Evolutionary conservation across 495 filamentous ascomycete genomes (phyloP).

Genomic region (Aspergillus cristatus): DNA sequence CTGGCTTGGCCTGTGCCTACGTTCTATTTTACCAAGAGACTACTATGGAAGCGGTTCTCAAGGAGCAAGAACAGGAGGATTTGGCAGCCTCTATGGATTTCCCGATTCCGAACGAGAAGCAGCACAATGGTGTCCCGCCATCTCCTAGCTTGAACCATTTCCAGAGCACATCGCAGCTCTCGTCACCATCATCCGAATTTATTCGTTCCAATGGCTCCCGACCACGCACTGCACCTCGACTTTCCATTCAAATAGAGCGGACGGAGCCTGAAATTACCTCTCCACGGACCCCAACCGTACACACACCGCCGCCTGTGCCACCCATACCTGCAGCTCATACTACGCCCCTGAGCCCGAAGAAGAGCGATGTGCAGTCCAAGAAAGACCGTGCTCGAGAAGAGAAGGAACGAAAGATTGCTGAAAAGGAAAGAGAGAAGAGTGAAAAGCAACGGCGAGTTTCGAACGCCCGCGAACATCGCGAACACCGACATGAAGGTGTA

Average conservation of each 20-base stretch:
- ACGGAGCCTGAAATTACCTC: slow-evolving; percentile 15
- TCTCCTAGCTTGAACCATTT: slow-evolving; percentile 28
- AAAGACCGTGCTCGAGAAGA: slow-evolving; percentile 47
- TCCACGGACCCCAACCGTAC: slow-evolving; percentile 8
- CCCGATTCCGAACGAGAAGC: slow-evolving; percentile 43
- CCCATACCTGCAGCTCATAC: slow-evolving; percentile 27
- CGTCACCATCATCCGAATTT: slow-evolving; percentile 34
- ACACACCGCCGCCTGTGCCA: slow-evolving; percentile 24
- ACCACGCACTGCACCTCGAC: slow-evolving; percentile 50
- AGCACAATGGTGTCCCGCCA: slow-evolving; percentile 31
- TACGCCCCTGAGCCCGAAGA: slow-evolving; percentile 26
- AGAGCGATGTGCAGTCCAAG: slow-evolving; percentile 36
- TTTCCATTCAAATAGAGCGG: slow-evolving; percentile 27
- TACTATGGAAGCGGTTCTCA: slow-evolving; percentile 76
- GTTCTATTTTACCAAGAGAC: slow-evolving; percentile 98
- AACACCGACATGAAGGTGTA: slow-evolving; percentile 45
- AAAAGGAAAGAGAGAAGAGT: slow-evolving; percentile 58
- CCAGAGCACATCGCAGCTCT: slow-evolving; percentile 31
- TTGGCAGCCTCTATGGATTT: slow-evolving; percentile 42
- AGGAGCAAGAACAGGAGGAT: slow-evolving; percentile 74
- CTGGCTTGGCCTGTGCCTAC: slow-evolving; percentile 88
- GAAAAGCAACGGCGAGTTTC: slow-evolving; percentile 59
- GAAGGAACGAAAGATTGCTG: slow-evolving; percentile 55
- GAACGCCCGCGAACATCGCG: slow-evolving; percentile 41
- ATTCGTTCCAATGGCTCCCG: slow-evolving; percentile 45